Percentiles rank a stretch among this genome's conserved stretches.
phyloP scores from a whole-genome alignment of 495 filamentous ascomycete genomes.

The Eremomyces bilateralis region DNA sequence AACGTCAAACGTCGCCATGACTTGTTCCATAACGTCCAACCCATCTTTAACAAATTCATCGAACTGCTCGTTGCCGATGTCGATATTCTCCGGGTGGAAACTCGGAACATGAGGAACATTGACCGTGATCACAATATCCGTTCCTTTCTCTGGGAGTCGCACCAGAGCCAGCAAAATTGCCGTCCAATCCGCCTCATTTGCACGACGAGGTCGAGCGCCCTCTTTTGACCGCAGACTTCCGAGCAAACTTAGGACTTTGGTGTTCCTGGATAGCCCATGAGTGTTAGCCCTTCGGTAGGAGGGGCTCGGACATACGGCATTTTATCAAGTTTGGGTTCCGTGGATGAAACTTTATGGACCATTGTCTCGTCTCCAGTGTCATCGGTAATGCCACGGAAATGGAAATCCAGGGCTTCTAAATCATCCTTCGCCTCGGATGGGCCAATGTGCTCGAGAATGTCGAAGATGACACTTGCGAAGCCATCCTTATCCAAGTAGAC shows the following conservation, averaged over 20 bases:
- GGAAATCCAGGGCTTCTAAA: slow-evolving; percentile 45
- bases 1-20: slow-evolving; percentile 52
- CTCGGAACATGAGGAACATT: slow-evolving; percentile 65
- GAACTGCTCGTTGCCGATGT: slow-evolving; percentile 36
- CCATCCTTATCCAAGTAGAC: slow-evolving; percentile 67
- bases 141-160: slow-evolving; percentile 46
- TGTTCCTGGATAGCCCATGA: too few relatives aligned
- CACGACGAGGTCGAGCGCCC: slow-evolving; percentile 12
- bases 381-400: slow-evolving; percentile 53
- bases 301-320: too few relatives aligned
- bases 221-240: too few relatives aligned
- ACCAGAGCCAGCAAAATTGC: slow-evolving; percentile 48
- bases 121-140: slow-evolving; percentile 73
- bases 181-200: slow-evolving; percentile 24
- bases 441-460: slow-evolving; percentile 59
- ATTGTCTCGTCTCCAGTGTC: slow-evolving; percentile 1
- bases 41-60: slow-evolving; percentile 38
- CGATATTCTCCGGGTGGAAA: slow-evolving; percentile 42
- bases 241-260: too few relatives aligned
- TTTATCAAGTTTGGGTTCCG: too few relatives aligned
- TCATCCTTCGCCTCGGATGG: slow-evolving; percentile 26
- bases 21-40: slow-evolving; percentile 31
- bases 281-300: too few relatives aligned
- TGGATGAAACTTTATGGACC: too few relatives aligned
- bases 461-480: slow-evolving; percentile 63